These are phyloP conservation scores for Madurella mycetomatis DNA, from an alignment of 2,329 filamentous ascomycete species.

Conservation along the genomic window DNA sequence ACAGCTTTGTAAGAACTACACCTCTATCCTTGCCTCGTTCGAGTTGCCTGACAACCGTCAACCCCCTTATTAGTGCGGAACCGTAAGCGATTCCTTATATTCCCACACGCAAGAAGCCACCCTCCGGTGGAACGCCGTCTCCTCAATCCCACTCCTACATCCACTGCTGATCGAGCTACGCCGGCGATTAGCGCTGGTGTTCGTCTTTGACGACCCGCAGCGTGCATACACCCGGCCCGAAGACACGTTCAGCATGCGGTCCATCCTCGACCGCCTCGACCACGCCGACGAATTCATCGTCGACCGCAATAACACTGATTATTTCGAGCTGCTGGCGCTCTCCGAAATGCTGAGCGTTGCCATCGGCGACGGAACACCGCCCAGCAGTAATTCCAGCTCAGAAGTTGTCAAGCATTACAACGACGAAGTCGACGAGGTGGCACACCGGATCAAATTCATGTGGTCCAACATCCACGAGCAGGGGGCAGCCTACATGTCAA, in stretches of 20 bases:
- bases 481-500: slow-evolving; percentile 65
- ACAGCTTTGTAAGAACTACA: slow-evolving; percentile 32
- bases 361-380: slow-evolving; percentile 56
- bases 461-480: slow-evolving; percentile 65
- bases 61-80: slow-evolving; percentile 37
- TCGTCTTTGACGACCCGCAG: slow-evolving; percentile 45
- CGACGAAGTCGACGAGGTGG: slow-evolving; percentile 62
- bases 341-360: slow-evolving; percentile 68
- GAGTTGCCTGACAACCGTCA: background rate
- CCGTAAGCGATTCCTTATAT: slow-evolving; percentile 46
- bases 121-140: slow-evolving; percentile 55
- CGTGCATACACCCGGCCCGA: slow-evolving; percentile 41
- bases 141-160: slow-evolving; percentile 52
- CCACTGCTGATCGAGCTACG: slow-evolving; percentile 55
- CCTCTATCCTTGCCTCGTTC: background rate
- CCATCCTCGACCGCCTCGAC: slow-evolving; percentile 44
- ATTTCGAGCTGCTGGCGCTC: slow-evolving; percentile 60
- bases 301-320: slow-evolving; percentile 55
- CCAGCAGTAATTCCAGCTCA: slow-evolving; percentile 20
- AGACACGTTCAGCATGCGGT: slow-evolving; percentile 38
- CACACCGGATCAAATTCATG: slow-evolving; percentile 52
- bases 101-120: slow-evolving; percentile 42
- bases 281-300: slow-evolving; percentile 47
- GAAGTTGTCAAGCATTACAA: slow-evolving; percentile 55
- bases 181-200: slow-evolving; percentile 61